Base-by-base conservation (phyloP, 768 basidiomycete species). In the Cystofilobasidium macerans region DNA sequence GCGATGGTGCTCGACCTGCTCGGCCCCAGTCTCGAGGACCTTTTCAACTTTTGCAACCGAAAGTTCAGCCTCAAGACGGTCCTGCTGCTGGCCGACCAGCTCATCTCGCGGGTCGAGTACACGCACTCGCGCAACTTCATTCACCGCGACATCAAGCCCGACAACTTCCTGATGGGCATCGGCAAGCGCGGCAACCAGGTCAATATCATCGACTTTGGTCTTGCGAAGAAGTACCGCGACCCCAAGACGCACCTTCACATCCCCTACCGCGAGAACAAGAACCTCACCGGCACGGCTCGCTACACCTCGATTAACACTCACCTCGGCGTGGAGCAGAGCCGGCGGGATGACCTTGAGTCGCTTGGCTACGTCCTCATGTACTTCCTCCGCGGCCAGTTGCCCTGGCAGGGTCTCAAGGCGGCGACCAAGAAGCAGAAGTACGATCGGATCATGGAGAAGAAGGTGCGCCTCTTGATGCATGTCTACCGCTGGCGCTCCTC, bases 341-440 rank as follows among this genome's bases (percentile, higher is more conserved):
- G 94, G 72, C 88, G 94, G 65, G 94, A 99, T 76, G 95, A 98
- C 75, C 83, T 98, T 71, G 94, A 99, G 77, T 97, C 93, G 1
- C 86, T 99, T 68, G 94, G 93, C 67, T 99, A 99, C 74, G 95
- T 98, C 28, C 84, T 99, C 71, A 97, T 99, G 94, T 99, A 99
- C 81, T 99, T 99, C 84, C 86, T 99, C 70, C 91, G 94, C 70
- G 95, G 94, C 57, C 87, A 90, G 64, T 84, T 99, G 51, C 94
- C 94, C 36, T 99, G 94, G 94, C 95, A 99, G 78, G 95, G 95
- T 67, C 84, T 99, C 76, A 99, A 99, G 81, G 95, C 95, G 68
- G 94, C 94, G 45, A 99, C 95, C 67, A 99, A 99, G 89, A 99
- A 99, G 84, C 95, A 99, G 82, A 99, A 99, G 81, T 98, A 98